Evolutionary conservation across 805 yeast genomes (phyloP), one percentile per base, ranked within the genome.

Genomic region (Yarrowia sp.): DNA sequence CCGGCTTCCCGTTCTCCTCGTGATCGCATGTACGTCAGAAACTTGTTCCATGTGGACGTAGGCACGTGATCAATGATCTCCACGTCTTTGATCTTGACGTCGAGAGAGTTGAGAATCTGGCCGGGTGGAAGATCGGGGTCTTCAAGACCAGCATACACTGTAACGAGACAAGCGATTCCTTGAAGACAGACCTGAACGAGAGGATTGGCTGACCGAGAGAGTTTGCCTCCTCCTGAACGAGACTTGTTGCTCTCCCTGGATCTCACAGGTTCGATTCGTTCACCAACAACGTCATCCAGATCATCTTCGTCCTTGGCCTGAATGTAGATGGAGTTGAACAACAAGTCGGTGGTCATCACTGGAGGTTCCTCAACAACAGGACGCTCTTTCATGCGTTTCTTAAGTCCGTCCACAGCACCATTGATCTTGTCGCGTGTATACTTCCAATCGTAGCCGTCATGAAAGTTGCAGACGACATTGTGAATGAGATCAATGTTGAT

Each of bases 391-490:
- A 84, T 87, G 50, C 80, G 82, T 8, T 77, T 80, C 72, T 89
- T 92, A 8, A 91, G 84, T 11, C 84, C 79, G 67, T 84, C 84
- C 0, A 93, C 87, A 0, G 91, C 89, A n/a, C 83, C 84, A 11
- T 82, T 80, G 38, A 95, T 88, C 0, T 87, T 82, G 32, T 81
- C 82, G 69, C 97, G 83, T 0, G 98, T 92, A 52, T 86, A 85
- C 68, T 84, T 84, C 96, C 98, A 92, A 73, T 95, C 98, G 75
- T 88, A 95, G 0, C 99, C 99, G 79, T 95, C 99, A 76, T 85
- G 87, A 19, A 94, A 78, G 69, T 78, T 75, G 80, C 81, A 80
- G 10, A 73, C 69, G 3, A 76, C 59, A 15, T 69, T 72, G 35
- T 74, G 70, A 49, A 73, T 68, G 14, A 71, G 69, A 42, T 72